phyloP scores from a whole-genome alignment of 2,329 filamentous ascomycete species.

The Aspergillus oerlinghausenensis region DNA sequence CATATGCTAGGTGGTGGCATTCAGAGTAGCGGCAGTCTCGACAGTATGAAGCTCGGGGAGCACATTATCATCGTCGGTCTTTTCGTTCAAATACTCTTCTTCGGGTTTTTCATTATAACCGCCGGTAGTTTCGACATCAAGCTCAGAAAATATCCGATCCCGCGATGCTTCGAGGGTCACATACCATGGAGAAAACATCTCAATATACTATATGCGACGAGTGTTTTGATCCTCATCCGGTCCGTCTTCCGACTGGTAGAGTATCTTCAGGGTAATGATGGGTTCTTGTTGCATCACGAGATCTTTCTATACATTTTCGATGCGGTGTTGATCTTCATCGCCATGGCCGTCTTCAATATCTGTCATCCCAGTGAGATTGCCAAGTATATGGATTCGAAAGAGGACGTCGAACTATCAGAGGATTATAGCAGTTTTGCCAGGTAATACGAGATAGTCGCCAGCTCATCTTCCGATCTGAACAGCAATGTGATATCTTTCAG shows the following conservation, averaged over 20 bases:
- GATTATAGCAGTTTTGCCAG: no score
- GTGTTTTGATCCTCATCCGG: conserved; percentile 16
- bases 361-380: conserved; percentile 1
- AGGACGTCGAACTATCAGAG: no score
- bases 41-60: conserved; percentile 14
- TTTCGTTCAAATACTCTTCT: conserved; percentile 55
- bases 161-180: not conserved
- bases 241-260: conserved; percentile 17
- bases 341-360: not conserved
- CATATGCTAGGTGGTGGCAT: conserved; percentile 13
- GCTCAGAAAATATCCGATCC: conserved; percentile 4
- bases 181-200: conserved; percentile 9
- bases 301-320: conserved; percentile 16
- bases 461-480: no score
- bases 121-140: conserved; percentile 8
- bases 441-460: no score
- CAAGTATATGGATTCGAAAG: no score
- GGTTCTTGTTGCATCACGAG: conserved; percentile 15
- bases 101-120: conserved; percentile 51
- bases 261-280: conserved; percentile 15
- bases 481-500: no score
- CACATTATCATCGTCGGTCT: conserved; percentile 52
- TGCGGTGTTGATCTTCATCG: conserved; percentile 1
- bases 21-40: conserved; percentile 4
- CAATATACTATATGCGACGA: conserved; percentile 10